These are phyloP conservation scores for Penicillium malachiteum DNA, from an alignment of 495 filamentous ascomycete genomes.

Conservation along the genomic window DNA sequence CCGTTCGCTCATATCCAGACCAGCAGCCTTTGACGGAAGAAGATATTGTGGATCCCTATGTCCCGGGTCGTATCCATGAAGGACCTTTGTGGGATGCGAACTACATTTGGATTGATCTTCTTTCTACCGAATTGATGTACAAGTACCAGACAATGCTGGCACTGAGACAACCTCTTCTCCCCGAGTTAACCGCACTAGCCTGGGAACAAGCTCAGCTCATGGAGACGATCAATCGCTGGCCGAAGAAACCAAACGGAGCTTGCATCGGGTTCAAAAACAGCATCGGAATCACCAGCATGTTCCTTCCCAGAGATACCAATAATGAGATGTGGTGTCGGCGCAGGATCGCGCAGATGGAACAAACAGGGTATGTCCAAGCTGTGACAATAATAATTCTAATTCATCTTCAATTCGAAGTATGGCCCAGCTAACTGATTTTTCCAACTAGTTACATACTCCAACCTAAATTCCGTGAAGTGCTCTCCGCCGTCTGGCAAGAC, in stretches of 20 bases:
- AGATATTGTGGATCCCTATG: constrained; percentile 71
- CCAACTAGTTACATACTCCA: constrained; percentile 77
- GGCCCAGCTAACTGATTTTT: neutral
- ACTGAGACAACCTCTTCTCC: constrained; percentile 47
- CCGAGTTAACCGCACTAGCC: constrained; percentile 59
- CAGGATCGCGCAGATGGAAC: constrained; percentile 77
- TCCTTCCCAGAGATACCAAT: constrained; percentile 68
- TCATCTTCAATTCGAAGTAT: too few relatives aligned
- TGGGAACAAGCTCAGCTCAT: constrained; percentile 72
- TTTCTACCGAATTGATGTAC: constrained; percentile 76
- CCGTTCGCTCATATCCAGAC: constrained; percentile 58
- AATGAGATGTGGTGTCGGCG: constrained; percentile 81
- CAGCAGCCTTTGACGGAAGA: constrained; percentile 51
- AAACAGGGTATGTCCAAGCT: constrained; percentile 66
- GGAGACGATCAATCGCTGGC: constrained; percentile 73
- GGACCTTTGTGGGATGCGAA: constrained; percentile 73
- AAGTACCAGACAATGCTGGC: constrained; percentile 64
- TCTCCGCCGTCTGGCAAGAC: constrained; percentile 70
- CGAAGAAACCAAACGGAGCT: constrained; percentile 65
- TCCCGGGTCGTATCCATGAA: constrained; percentile 62
- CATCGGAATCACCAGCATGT: constrained; percentile 73
- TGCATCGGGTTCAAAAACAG: constrained; percentile 72
- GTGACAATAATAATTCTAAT: too few relatives aligned
- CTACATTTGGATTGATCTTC: constrained; percentile 72
- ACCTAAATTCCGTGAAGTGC: constrained; percentile 64